Evolutionary conservation across 768 basidiomycete genomes (phyloP), one percentile per base, ranked within the genome.

Genomic region (Termitomyces sp.): DNA sequence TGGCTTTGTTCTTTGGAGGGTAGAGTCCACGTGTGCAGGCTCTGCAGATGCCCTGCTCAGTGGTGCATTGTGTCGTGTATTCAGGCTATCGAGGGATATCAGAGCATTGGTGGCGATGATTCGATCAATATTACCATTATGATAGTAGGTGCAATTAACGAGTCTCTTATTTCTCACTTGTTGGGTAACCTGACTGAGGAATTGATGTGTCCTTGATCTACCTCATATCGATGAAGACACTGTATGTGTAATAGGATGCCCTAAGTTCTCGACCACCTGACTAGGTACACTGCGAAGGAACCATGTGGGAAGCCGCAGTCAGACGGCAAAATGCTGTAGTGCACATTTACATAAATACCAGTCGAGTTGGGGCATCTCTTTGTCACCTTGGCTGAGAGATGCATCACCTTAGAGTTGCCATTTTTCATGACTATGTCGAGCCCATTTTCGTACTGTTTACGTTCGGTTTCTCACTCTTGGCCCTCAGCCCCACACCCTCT

Each of bases 1-100:
- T 65, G 34, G 50, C 54, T 51, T 70, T 65, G 64, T 72, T 72
- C 69, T 72, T 73, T n/a, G 75, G 68, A 33, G 72, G 65, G 31
- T 72, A 50, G 67, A 62, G 65, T 67, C 64, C 73, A 59, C 68
- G 73, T 50, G 60, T 62, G 65, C 75, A 77, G 55, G 57, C 63
- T 26, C 56, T 61, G 54, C 68, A 70, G 46, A 60, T 62, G 53
- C 64, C 63, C n/a, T 62, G 56, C 58, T 68, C 67, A 42, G 59
- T 61, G 57, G 63, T 59, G 54, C 59, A 65, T 47, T 66, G 60
- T 39, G 51, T 53, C 16, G 51, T 56, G 39, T 60, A 54, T 53
- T 57, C 55, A 51, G 58, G 58, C 58, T 57, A 36, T 46, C 49
- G 37, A 39, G 36, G 12, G 48, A 13, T 34, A 26, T 51, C 29